These are phyloP conservation scores for Amylostereum chailletii DNA, from an alignment of 1,284 basidiomycete species.

Conservation along the genomic window DNA sequence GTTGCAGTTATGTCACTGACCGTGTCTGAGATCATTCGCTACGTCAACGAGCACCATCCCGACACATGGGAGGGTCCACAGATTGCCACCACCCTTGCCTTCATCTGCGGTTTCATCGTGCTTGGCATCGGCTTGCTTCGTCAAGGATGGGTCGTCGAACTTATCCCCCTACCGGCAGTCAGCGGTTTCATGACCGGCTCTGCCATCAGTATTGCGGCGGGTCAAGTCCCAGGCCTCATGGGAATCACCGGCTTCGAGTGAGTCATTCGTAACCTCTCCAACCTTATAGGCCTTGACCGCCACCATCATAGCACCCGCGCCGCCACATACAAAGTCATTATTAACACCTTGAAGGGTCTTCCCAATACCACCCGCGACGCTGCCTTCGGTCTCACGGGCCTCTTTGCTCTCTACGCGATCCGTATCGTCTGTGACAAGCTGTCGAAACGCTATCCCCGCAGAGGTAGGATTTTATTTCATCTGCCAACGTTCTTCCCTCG, in stretches of 20 bases:
- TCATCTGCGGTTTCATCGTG: conserved; percentile 91
- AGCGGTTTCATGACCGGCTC: conserved; percentile 92
- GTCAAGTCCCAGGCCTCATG: conserved; percentile 82
- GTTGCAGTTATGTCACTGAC: conserved; percentile 97
- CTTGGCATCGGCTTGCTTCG: conserved; percentile 88
- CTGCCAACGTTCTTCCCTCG: conserved; percentile 10
- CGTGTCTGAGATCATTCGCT: conserved; percentile 72
- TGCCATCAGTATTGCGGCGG: conserved; percentile 79
- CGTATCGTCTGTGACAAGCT: conserved; percentile 57
- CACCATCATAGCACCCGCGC: conserved; percentile 61
- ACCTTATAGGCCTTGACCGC: background rate
- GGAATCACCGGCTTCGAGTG: conserved; percentile 79
- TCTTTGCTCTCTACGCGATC: conserved; percentile 69
- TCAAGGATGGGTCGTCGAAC: conserved; percentile 92
- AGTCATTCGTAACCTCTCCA: conserved; percentile 19
- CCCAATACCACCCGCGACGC: conserved; percentile 72
- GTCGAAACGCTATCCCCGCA: conserved; percentile 58
- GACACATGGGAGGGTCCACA: conserved; percentile 52
- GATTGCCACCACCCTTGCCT: conserved; percentile 83
- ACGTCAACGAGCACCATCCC: conserved; percentile 48
- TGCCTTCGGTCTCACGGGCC: conserved; percentile 81
- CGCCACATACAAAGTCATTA: conserved; percentile 81
- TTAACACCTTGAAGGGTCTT: conserved; percentile 85
- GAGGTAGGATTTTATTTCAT: conserved; percentile 32
- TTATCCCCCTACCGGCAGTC: conserved; percentile 87